Evolutionary conservation across 1,284 basidiomycete genomes (phyloP).

Genomic region (Puccinia polysora): DNA sequence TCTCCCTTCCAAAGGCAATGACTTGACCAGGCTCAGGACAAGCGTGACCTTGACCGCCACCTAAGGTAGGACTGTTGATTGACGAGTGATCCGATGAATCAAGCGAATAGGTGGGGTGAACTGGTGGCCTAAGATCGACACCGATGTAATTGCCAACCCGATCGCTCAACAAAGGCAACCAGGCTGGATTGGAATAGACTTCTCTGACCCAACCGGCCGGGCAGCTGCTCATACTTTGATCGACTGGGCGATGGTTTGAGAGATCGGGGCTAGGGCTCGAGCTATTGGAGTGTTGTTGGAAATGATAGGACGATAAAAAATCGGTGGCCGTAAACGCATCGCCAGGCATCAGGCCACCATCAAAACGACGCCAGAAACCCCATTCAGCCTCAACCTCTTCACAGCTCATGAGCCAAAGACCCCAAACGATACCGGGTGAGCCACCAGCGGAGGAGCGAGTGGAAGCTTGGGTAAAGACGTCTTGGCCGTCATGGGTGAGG

Average conservation of each 20-base stretch:
- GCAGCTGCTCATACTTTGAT: slow-evolving; percentile 71
- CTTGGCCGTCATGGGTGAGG: slow-evolving; percentile 51
- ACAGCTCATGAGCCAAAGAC: slow-evolving; percentile 57
- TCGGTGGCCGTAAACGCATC: slow-evolving; percentile 44
- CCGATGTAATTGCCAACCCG: slow-evolving; percentile 95
- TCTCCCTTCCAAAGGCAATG: slow-evolving; percentile 94
- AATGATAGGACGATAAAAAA: slow-evolving; percentile 17
- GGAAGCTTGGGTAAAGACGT: slow-evolving; percentile 45
- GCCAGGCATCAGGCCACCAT: slow-evolving; percentile 60
- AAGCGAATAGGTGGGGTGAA: neutral
- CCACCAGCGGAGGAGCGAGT: slow-evolving; percentile 41
- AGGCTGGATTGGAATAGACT: slow-evolving; percentile 87
- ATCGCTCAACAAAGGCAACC: slow-evolving; percentile 91
- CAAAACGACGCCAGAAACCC: slow-evolving; percentile 86
- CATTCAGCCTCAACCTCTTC: slow-evolving; percentile 89
- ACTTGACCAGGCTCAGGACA: slow-evolving; percentile 68
- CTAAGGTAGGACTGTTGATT: slow-evolving; percentile 11
- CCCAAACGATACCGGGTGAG: slow-evolving; percentile 49
- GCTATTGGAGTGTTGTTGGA: slow-evolving; percentile 7
- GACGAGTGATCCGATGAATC: neutral
- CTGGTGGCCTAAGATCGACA: slow-evolving; percentile 79
- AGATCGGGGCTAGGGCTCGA: neutral
- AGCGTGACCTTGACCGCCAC: slow-evolving; percentile 31
- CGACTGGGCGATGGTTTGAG: slow-evolving; percentile 55
- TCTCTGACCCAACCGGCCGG: slow-evolving; percentile 85